Conservation (phyloP, 257 asterid species). For the Nicotiana paniculata region DNA sequence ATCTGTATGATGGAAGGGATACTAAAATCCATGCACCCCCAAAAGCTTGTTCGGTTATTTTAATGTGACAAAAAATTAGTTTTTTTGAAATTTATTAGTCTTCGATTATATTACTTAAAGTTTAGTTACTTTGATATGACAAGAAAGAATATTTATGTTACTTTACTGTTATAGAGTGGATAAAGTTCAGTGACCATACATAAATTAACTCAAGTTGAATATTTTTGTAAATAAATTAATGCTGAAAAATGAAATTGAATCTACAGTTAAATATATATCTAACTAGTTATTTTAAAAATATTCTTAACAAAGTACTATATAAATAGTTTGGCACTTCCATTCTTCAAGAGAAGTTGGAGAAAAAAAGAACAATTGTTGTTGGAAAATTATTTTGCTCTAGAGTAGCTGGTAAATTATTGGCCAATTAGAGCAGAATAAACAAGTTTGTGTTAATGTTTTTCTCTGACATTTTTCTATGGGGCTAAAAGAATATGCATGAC, state of each 20-base stretch:
- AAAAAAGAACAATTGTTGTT: not conserved
- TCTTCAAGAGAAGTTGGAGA: not conserved
- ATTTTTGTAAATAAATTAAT: not conserved
- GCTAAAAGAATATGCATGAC: not conserved
- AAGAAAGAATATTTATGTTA: too few species aligned
- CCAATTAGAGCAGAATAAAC: too few species aligned
- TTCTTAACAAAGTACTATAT: too few species aligned
- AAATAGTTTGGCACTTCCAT: not conserved
- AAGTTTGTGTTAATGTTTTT: too few species aligned
- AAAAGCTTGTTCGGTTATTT: not conserved
- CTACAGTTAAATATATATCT: not conserved
- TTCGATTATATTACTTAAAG: not conserved
- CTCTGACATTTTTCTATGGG: too few species aligned
- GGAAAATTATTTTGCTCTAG: too few species aligned
- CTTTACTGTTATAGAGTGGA: too few species aligned
- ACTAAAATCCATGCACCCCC: not conserved
- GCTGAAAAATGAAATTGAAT: not conserved
- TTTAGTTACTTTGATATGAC: not conserved
- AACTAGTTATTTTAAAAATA: too few species aligned
- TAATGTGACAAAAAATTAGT: too few species aligned
- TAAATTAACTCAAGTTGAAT: not conserved
- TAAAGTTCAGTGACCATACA: not conserved
- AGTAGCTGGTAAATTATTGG: too few species aligned
- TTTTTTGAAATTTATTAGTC: too few species aligned
- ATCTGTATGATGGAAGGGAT: too few species aligned